phyloP scores from a whole-genome alignment of 2,329 filamentous ascomycete species.

The Aspergillus puulaauensis region DNA sequence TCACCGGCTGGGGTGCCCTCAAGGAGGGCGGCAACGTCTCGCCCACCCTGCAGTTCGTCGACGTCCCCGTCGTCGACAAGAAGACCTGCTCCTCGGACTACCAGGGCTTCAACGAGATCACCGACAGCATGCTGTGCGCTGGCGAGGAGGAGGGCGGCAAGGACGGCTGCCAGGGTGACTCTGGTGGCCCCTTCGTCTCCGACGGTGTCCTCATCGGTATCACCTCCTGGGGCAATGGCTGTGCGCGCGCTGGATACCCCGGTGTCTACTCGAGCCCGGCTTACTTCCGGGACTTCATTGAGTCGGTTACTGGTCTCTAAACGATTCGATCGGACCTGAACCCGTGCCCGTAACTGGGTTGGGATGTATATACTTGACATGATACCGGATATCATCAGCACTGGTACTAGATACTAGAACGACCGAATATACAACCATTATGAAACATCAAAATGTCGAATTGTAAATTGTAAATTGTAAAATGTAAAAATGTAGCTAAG shows the following conservation, averaged over 20 bases:
- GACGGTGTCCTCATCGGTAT: constrained; percentile 1
- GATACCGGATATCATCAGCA: not conserved
- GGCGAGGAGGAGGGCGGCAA: constrained; percentile 2
- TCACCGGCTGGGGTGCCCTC: constrained; percentile 4
- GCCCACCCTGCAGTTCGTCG: not conserved
- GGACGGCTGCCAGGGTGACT: constrained; percentile 5
- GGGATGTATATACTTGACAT: not conserved
- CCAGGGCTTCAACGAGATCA: not conserved
- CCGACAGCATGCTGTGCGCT: constrained; percentile 2
- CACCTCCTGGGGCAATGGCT: constrained; percentile 9
- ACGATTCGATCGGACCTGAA: too few relatives aligned
- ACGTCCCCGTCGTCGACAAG: not conserved
- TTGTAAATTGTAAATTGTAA: too few relatives aligned
- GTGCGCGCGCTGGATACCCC: constrained; percentile 2
- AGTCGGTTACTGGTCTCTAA: constrained; percentile 2
- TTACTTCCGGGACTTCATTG: not conserved
- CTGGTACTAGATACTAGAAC: not conserved
- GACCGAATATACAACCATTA: not conserved
- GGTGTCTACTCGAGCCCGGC: constrained; percentile 4
- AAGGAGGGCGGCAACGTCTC: not conserved
- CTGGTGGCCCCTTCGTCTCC: not conserved
- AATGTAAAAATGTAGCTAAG: not conserved
- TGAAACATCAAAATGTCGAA: too few relatives aligned
- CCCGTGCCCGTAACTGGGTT: too few relatives aligned
- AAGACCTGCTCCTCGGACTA: not conserved